Evolutionary conservation across 2,329 filamentous ascomycete genomes (phyloP).

Genomic region (Paracamarosporium sp.): DNA sequence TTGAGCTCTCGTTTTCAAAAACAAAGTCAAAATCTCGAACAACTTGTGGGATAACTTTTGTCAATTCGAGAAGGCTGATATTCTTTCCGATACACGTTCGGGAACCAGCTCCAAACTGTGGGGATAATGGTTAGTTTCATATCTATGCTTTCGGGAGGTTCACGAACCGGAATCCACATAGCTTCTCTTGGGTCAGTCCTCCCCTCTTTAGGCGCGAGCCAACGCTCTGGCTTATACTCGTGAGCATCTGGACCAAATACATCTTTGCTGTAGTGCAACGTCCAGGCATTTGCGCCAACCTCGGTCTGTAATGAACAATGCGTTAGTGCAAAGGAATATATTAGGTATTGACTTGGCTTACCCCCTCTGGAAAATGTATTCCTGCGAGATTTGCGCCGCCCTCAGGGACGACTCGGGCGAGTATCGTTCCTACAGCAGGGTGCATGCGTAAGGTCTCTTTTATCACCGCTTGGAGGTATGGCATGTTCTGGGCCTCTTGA

Average conservation of each 20-base stretch:
- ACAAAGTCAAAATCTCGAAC: slow-evolving; percentile 23
- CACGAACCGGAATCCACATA: too few species aligned
- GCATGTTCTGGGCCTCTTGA: slow-evolving; percentile 47
- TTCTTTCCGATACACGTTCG: slow-evolving; percentile 33
- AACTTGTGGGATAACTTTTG: slow-evolving; percentile 28
- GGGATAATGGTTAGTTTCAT: neutral
- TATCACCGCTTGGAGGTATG: slow-evolving; percentile 52
- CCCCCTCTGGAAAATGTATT: slow-evolving; percentile 49
- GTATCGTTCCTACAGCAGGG: slow-evolving; percentile 49
- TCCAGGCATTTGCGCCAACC: slow-evolving; percentile 55
- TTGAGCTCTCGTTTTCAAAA: neutral
- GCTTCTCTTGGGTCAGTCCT: too few species aligned
- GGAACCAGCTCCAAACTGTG: slow-evolving; percentile 26
- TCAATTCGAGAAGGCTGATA: slow-evolving; percentile 29
- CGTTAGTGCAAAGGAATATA: too few species aligned
- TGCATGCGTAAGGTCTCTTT: slow-evolving; percentile 53
- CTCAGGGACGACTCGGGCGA: slow-evolving; percentile 48
- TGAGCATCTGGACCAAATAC: slow-evolving; percentile 50
- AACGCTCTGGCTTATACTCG: slow-evolving; percentile 53
- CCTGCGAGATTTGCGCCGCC: slow-evolving; percentile 35
- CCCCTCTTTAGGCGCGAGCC: too few species aligned
- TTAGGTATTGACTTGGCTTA: slow-evolving; percentile 2
- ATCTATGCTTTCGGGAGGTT: neutral
- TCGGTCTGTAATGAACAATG: too few species aligned
- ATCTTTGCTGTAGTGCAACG: slow-evolving; percentile 47